Percentiles rank a stretch among this genome's conserved stretches.
These are phyloP conservation scores for Ormosia semicastrata DNA, from an alignment of 306 rosid genomes.

Conservation along the genomic window DNA sequence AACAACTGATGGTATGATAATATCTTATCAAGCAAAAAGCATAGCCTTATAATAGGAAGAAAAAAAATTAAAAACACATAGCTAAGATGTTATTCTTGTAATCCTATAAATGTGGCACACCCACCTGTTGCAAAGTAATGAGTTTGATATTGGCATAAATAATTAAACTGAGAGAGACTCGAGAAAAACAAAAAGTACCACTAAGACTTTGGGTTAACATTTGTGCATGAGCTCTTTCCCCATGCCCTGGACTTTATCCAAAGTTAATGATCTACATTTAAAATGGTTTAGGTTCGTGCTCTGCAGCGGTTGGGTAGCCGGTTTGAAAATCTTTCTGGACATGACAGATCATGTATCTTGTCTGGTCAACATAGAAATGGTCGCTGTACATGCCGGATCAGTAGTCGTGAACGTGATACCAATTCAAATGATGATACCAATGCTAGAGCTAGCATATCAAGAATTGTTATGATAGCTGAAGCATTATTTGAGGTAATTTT, in stretches of 20 bases:
- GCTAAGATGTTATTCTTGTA: not conserved
- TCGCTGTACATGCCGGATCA: constrained; percentile 74
- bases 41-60: not conserved
- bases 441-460: constrained; percentile 98
- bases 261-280: constrained; percentile 21
- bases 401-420: constrained; percentile 61
- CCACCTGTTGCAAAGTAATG: not conserved
- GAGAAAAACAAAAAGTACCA: not conserved
- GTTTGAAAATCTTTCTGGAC: constrained; percentile 90
- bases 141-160: not conserved
- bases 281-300: constrained; percentile 85
- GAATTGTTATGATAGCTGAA: constrained; percentile 98
- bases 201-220: not conserved
- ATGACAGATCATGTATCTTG: constrained; percentile 86
- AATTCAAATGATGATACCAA: constrained; percentile 63
- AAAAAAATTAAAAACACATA: not conserved
- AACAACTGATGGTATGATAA: constrained; percentile 17
- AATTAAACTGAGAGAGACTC: not conserved
- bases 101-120: not conserved
- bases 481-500: constrained; percentile 92
- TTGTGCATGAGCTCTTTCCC: not conserved
- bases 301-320: constrained; percentile 97
- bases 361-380: constrained; percentile 96
- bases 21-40: not conserved
- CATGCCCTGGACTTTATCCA: not conserved